Evolutionary conservation across 192 early-diverging fungal genomes (phyloP).

Genomic region (Mortierella claussenii): DNA sequence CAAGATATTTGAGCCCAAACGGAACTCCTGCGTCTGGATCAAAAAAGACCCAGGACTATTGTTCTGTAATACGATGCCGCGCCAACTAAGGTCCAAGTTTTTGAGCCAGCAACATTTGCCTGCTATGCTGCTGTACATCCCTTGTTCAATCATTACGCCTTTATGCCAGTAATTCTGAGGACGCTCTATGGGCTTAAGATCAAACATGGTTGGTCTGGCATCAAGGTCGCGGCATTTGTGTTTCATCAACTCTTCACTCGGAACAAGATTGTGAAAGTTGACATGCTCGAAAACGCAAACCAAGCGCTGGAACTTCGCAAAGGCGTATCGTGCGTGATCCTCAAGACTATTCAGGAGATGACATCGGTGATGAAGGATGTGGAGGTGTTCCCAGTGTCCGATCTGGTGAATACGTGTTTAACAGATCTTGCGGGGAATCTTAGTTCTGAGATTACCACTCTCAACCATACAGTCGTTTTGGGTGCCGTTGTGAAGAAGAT

Average conservation of each 20-base stretch:
- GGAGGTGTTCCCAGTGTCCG: slow-evolving; percentile 25
- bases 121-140: slow-evolving; percentile 10
- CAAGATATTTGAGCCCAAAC: background rate
- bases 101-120: slow-evolving; percentile 8
- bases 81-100: background rate
- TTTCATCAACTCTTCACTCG: slow-evolving; percentile 22
- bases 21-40: background rate
- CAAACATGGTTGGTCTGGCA: slow-evolving; percentile 22
- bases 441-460: slow-evolving; percentile 12
- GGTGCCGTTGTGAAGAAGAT: slow-evolving; percentile 10
- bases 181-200: slow-evolving; percentile 32
- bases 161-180: slow-evolving; percentile 23
- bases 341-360: slow-evolving; percentile 16
- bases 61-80: slow-evolving; percentile 11
- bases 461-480: slow-evolving; percentile 6
- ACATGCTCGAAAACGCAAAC: too few relatives aligned
- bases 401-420: slow-evolving; percentile 15
- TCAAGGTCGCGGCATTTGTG: slow-evolving; percentile 31
- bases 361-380: slow-evolving; percentile 16
- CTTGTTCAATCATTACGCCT: slow-evolving; percentile 16
- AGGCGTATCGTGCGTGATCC: slow-evolving; percentile 29
- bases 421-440: slow-evolving; percentile 16
- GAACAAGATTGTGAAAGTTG: slow-evolving; percentile 13
- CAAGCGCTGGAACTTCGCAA: too few relatives aligned
- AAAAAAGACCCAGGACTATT: slow-evolving; percentile 1